These are phyloP conservation scores for Hypholoma fasciculare DNA, from an alignment of 768 basidiomycete species.

Conservation along the genomic window DNA sequence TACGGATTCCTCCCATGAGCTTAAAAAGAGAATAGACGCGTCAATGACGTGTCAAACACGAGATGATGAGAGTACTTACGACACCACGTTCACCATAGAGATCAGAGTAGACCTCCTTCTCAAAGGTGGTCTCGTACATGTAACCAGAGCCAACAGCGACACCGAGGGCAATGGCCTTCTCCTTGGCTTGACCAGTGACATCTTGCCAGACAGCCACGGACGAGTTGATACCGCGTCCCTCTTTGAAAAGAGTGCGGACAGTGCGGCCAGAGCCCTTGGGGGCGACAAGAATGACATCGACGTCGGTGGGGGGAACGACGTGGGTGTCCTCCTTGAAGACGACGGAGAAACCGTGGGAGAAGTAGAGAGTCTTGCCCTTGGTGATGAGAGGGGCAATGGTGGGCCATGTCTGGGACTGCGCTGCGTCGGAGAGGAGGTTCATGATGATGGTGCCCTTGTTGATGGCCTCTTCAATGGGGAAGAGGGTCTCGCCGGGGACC, in stretches of 20 bases:
- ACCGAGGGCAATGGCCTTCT: constrained; percentile 94
- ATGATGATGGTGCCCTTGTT: constrained; percentile 96
- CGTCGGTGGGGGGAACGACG: constrained; percentile 87
- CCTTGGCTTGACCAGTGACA: constrained; percentile 95
- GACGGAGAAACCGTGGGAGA: constrained; percentile 99
- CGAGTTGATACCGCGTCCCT: constrained; percentile 98
- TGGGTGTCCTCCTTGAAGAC: constrained; percentile 98
- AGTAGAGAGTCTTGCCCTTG: constrained; percentile 99
- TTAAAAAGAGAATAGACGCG: constrained; percentile 28
- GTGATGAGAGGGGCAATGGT: constrained; percentile 91
- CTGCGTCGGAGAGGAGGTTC: constrained; percentile 99
- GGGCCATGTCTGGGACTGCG: constrained; percentile 97
- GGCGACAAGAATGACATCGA: constrained; percentile 98
- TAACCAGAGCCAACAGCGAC: constrained; percentile 96
- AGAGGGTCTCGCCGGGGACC: constrained; percentile 97
- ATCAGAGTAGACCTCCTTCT: constrained; percentile 99
- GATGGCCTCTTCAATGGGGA: constrained; percentile 98
- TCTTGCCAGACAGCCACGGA: constrained; percentile 96
- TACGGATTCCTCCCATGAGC: constrained; percentile 97
- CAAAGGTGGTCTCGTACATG: constrained; percentile 97
- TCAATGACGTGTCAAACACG: constrained; percentile 1
- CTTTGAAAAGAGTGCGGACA: constrained; percentile 99
- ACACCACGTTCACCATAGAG: constrained; percentile 99
- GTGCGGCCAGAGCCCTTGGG: constrained; percentile 99
- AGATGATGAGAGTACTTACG: constrained; percentile 49